Evolutionary conservation across 2,329 filamentous ascomycete species (phyloP), one percentile per base, ranked within the genome.

Genomic region (Periconia macrospinosa): DNA sequence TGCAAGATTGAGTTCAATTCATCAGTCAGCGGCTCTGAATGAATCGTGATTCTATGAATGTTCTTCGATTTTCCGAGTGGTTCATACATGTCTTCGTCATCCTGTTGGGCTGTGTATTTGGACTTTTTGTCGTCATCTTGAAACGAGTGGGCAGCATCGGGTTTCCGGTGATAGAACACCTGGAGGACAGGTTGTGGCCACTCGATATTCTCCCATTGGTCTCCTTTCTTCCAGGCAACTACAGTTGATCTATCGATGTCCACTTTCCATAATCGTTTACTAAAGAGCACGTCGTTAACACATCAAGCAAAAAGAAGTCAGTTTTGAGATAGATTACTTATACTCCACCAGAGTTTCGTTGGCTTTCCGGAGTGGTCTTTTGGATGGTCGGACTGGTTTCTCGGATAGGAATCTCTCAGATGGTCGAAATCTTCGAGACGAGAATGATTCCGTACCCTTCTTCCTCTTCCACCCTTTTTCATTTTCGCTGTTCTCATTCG

Each of bases 41-140:
- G 18, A 23, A 46, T 51, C 13, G 17, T 6, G 3, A 51, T 41
- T 41, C 49, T 41, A n/a, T 51, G 49, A 10, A 51, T 20, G 18
- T 46, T 40, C n/a, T 41, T 41, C 14, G 14, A 20, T 2, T 30
- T 35, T 46, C 35, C 42, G 9, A 30, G 23, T 7, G 20, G 33
- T 15, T 41, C 43, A 20, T 37, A 13, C 11, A 10, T 37, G 15
- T 37, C 33, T 37, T 37, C 33, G 33, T 37, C 11, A n/a, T 13
- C 33, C 3, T 37, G 11, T 3, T 6, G 5, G 11, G 33, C 11
- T 13, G 15, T n/a, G 5, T 3, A n/a, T 23, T 47, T 30, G 14
- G 15, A 14, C 8, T 7, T 41, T 30, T 8, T 10, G 11, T 19
- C 17, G 6, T 40, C 35, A 30, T 41, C 30, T 23, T 14, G 17